phyloP scores from a whole-genome alignment of 352 stramenopile genomes.

The Phytopythium vexans region DNA sequence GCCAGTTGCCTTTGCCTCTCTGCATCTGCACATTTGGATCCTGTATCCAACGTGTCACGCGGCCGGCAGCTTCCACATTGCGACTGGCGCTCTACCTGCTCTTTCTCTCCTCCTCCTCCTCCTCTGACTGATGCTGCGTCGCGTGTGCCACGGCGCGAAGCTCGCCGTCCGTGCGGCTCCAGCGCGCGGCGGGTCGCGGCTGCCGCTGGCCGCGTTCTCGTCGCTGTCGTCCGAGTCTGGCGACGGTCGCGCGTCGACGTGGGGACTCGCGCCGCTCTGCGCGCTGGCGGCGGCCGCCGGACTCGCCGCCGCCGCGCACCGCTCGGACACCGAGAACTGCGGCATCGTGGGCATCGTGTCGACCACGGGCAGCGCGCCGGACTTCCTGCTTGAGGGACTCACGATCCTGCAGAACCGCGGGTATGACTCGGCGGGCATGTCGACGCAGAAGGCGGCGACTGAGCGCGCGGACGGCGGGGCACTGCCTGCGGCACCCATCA shows the following conservation, averaged over 20 bases:
- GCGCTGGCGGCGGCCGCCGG: constrained; percentile 1
- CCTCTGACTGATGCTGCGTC: no score
- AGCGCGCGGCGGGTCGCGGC: no score
- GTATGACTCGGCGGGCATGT: constrained; percentile 98
- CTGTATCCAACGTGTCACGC: no score
- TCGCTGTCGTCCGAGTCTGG: background rate
- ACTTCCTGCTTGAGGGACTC: constrained; percentile 85
- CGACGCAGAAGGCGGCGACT: constrained; percentile 69
- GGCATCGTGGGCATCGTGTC: constrained; percentile 80
- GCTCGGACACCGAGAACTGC: constrained; percentile 43
- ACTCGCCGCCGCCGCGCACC: constrained; percentile 12
- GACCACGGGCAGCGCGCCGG: constrained; percentile 60
- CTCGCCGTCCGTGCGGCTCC: no score
- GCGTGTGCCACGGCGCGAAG: no score
- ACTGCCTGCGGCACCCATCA: constrained; percentile 48
- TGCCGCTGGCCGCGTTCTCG: background rate
- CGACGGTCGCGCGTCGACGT: background rate
- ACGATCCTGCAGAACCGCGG: constrained; percentile 93
- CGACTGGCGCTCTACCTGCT: no score
- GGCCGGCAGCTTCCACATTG: no score
- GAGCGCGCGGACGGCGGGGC: background rate
- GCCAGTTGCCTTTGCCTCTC: no score
- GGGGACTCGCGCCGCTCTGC: background rate
- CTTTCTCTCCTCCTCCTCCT: no score
- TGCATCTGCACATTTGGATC: no score